Evolutionary conservation across 768 basidiomycete genomes (phyloP).

Genomic region (Naganishia vishniacii): DNA sequence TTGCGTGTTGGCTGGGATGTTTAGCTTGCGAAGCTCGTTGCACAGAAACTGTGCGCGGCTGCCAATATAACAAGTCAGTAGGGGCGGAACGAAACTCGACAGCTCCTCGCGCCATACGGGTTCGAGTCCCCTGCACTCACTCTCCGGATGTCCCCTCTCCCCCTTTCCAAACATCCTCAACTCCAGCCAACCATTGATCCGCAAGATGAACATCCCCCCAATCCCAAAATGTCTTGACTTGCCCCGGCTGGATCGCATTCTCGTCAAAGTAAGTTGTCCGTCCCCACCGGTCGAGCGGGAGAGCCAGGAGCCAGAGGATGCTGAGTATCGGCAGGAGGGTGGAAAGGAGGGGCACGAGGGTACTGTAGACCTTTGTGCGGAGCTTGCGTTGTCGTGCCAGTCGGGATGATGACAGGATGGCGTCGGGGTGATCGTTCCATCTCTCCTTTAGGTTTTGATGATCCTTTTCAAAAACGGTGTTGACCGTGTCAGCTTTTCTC

Average conservation of each 20-base stretch:
- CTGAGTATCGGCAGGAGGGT: conserved; percentile 59
- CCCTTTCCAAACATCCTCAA: conserved; percentile 60
- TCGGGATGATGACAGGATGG: neutral
- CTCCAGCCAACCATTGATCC: conserved; percentile 67
- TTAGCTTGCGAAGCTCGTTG: neutral
- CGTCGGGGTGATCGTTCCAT: neutral
- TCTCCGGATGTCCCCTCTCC: conserved; percentile 63
- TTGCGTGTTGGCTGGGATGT: conserved; percentile 3
- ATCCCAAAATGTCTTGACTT: conserved; percentile 88
- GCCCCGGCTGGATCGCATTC: conserved; percentile 83
- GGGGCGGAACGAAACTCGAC: no score
- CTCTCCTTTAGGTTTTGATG: neutral
- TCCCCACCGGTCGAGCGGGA: conserved; percentile 65
- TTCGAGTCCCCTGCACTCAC: conserved; percentile 53
- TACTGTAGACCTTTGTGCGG: neutral
- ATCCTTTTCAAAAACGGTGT: neutral
- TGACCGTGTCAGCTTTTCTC: neutral
- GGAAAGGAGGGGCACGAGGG: neutral
- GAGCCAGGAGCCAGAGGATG: conserved; percentile 73
- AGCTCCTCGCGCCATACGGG: neutral
- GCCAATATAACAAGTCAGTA: no score
- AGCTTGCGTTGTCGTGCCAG: neutral
- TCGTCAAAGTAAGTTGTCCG: conserved; percentile 81
- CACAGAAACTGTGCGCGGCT: neutral
- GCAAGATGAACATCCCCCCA: conserved; percentile 87